phyloP scores from a whole-genome alignment of 768 basidiomycete species.

The Xerocomellus amylosporus region DNA sequence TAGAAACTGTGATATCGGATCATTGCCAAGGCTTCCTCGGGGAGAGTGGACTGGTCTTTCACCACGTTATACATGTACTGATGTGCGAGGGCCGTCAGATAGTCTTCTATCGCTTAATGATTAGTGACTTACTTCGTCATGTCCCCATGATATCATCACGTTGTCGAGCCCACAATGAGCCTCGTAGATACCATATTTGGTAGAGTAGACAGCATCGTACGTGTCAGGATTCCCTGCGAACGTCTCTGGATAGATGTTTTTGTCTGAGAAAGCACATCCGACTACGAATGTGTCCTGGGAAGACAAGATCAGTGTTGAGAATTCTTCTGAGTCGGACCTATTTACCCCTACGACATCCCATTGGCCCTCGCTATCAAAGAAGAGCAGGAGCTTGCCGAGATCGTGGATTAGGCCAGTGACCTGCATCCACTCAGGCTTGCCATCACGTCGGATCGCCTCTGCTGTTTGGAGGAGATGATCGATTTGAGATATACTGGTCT shows the following conservation, averaged over 20 bases:
- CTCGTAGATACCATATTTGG: constrained; percentile 72
- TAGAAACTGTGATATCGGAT: constrained; percentile 95
- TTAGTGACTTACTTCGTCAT: constrained; percentile 69
- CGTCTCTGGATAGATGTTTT: constrained; percentile 77
- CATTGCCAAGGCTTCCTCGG: constrained; percentile 83
- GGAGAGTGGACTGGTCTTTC: constrained; percentile 78
- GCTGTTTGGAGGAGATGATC: constrained; percentile 90
- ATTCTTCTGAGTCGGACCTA: constrained; percentile 6
- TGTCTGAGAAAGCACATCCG: constrained; percentile 83
- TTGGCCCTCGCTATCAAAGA: constrained; percentile 85
- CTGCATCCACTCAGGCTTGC: constrained; percentile 93
- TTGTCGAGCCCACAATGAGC: constrained; percentile 81
- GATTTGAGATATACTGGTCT: constrained; percentile 81
- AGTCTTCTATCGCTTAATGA: constrained; percentile 1
- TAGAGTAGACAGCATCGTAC: constrained; percentile 61
- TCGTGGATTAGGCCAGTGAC: constrained; percentile 85
- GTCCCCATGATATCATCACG: constrained; percentile 88
- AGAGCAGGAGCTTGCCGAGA: constrained; percentile 80
- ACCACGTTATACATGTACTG: constrained; percentile 83
- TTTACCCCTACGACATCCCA: constrained; percentile 92
- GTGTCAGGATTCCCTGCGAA: constrained; percentile 73
- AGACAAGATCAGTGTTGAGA: constrained; percentile 2
- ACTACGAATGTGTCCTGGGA: constrained; percentile 71
- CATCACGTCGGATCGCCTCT: constrained; percentile 83
- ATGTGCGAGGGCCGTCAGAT: constrained; percentile 5